phyloP scores from a whole-genome alignment of 768 basidiomycete genomes.

The Boletus huronensis region DNA sequence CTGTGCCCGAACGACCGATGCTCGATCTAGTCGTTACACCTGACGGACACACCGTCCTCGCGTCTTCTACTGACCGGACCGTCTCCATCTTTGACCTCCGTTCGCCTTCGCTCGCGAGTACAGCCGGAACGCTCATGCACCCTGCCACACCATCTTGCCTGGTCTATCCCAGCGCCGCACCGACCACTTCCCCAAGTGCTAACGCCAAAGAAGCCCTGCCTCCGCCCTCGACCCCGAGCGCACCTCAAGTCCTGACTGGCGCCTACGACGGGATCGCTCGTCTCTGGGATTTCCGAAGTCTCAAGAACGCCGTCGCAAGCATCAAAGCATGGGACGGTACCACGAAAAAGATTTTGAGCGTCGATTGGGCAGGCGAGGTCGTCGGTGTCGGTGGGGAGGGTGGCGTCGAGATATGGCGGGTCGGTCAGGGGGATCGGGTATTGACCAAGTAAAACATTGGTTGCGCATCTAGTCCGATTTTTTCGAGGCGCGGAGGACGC shows the following conservation, averaged over 20 bases:
- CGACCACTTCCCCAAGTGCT: too few relatives aligned
- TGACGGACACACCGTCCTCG: background rate
- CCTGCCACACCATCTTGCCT: background rate
- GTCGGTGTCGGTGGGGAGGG: slow-evolving; percentile 56
- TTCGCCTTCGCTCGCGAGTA: background rate
- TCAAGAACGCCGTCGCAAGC: slow-evolving; percentile 58
- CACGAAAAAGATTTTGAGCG: slow-evolving; percentile 51
- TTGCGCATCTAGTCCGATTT: background rate
- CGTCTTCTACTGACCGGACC: background rate
- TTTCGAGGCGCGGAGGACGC: background rate
- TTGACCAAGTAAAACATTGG: slow-evolving; percentile 1
- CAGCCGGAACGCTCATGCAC: background rate
- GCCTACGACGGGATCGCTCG: slow-evolving; percentile 76
- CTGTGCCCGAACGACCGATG: slow-evolving; percentile 71
- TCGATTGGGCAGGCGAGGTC: slow-evolving; percentile 56
- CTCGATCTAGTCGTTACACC: slow-evolving; percentile 51
- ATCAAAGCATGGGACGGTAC: slow-evolving; percentile 57
- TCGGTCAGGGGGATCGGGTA: slow-evolving; percentile 32
- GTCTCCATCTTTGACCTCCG: background rate
- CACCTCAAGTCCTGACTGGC: slow-evolving; percentile 62
- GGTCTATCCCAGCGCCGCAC: too few relatives aligned
- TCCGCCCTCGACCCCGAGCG: background rate
- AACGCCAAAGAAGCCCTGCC: too few relatives aligned
- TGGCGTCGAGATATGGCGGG: slow-evolving; percentile 62
- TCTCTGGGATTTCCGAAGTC: slow-evolving; percentile 76